Conservation (phyloP, 2,329 filamentous ascomycete species). For the Gnomoniopsis sp. region DNA sequence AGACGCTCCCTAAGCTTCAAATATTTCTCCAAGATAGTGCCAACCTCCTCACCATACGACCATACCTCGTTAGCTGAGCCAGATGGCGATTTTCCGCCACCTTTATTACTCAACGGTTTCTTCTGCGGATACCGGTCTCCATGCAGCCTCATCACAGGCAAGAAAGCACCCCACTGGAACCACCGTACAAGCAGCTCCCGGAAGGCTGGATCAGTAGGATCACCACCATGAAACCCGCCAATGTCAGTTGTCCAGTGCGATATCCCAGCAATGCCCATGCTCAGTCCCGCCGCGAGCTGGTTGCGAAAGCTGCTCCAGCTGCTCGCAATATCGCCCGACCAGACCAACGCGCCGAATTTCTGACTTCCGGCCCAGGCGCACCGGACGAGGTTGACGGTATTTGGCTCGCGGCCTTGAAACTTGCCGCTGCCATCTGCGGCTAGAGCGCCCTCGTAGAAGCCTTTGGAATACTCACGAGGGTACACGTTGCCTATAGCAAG, state of each 20-base stretch:
- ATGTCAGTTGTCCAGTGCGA: constrained; percentile 72
- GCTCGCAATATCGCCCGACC: constrained; percentile 65
- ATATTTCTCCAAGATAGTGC: constrained; percentile 58
- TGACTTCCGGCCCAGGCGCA: constrained; percentile 55
- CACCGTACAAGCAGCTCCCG: constrained; percentile 63
- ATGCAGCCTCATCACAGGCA: constrained; percentile 65
- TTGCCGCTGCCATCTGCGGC: constrained; percentile 32
- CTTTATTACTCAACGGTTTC: constrained; percentile 30
- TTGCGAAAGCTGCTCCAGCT: constrained; percentile 58
- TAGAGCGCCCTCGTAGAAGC: constrained; percentile 58
- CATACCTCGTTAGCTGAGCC: constrained; percentile 63
- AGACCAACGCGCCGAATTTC: constrained; percentile 62
- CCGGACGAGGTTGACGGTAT: constrained; percentile 53
- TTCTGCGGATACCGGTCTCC: constrained; percentile 60
- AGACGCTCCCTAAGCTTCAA: constrained; percentile 55
- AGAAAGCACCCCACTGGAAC: constrained; percentile 69
- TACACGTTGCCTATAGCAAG: constrained; percentile 55
- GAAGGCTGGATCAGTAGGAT: constrained; percentile 52
- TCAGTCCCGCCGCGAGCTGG: constrained; percentile 61
- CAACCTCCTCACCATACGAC: constrained; percentile 61
- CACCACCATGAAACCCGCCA: constrained; percentile 65
- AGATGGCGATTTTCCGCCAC: constrained; percentile 39
- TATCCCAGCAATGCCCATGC: constrained; percentile 62
- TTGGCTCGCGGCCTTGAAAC: constrained; percentile 21
- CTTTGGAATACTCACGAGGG: constrained; percentile 53